Percentiles rank a stretch among this genome's conserved stretches.
Evolutionary conservation across 371 early-diverging fungal genomes (phyloP).

Genomic region (Haplosporangium sp.): DNA sequence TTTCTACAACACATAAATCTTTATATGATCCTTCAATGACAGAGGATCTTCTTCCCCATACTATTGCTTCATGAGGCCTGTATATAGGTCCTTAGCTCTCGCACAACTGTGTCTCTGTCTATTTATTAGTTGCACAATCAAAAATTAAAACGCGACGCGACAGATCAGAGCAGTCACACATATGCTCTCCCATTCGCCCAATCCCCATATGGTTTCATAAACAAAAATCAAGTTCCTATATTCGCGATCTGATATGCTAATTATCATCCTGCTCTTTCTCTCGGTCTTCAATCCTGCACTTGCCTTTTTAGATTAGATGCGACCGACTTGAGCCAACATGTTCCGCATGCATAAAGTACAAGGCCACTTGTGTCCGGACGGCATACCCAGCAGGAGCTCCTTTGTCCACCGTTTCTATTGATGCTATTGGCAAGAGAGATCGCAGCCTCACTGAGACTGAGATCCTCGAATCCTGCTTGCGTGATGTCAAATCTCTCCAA

Average conservation of each 20-base stretch:
- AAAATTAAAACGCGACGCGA: slow-evolving; percentile 8
- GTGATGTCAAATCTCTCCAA: slow-evolving; percentile 39
- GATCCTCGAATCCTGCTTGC: slow-evolving; percentile 50
- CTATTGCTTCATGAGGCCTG: neutral
- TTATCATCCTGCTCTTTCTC: neutral
- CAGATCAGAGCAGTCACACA: slow-evolving; percentile 6
- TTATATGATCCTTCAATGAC: too few species aligned
- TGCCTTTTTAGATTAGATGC: slow-evolving; percentile 39
- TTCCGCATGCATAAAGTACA: slow-evolving; percentile 55
- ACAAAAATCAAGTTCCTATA: too few species aligned
- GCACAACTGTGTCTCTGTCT: neutral
- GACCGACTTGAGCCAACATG: slow-evolving; percentile 52
- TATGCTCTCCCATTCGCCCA: slow-evolving; percentile 1
- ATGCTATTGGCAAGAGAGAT: slow-evolving; percentile 47
- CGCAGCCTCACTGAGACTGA: slow-evolving; percentile 43
- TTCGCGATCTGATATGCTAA: too few species aligned
- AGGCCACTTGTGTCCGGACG: slow-evolving; percentile 47
- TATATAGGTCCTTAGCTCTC: neutral
- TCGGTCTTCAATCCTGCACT: neutral
- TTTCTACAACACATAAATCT: neutral
- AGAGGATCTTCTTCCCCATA: too few species aligned
- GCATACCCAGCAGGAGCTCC: slow-evolving; percentile 39
- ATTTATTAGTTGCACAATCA: neutral
- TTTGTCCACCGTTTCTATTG: slow-evolving; percentile 45
- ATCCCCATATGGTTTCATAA: neutral